Percentiles rank a stretch among this genome's conserved stretches.
These are phyloP conservation scores for Knufia petricola DNA, from an alignment of 2,329 filamentous ascomycete species.

Conservation along the genomic window DNA sequence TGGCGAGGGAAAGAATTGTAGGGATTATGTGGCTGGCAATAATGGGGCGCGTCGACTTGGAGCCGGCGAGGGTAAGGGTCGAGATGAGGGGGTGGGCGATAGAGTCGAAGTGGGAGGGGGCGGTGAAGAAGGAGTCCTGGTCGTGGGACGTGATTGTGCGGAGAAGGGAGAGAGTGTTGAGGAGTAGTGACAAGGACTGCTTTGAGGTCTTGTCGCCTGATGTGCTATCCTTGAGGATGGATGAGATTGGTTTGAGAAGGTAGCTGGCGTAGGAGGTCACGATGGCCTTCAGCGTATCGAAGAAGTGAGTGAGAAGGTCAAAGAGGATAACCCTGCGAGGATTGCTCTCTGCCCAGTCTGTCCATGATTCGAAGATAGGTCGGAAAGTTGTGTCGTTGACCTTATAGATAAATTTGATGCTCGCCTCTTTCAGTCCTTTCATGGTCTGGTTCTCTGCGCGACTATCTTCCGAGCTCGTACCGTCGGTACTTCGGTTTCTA, in stretches of 20 bases:
- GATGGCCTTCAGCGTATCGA: constrained; percentile 50
- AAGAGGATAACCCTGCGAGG: constrained; percentile 51
- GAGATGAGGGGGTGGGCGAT: constrained; percentile 60
- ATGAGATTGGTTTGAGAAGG: constrained; percentile 63
- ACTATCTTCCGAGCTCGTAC: constrained; percentile 42
- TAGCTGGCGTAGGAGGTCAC: constrained; percentile 88
- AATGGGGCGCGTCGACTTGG: constrained; percentile 37
- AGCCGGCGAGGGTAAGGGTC: constrained; percentile 48
- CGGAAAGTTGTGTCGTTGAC: constrained; percentile 90
- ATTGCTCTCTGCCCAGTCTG: constrained; percentile 62
- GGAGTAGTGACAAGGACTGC: constrained; percentile 9
- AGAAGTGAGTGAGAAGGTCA: constrained; percentile 16
- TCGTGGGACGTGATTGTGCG: constrained; percentile 17
- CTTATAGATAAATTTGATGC: constrained; percentile 89
- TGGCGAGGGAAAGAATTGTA: constrained; percentile 33
- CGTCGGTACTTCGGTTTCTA: constrained; percentile 24
- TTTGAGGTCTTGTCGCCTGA: constrained; percentile 39
- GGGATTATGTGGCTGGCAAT: constrained; percentile 47
- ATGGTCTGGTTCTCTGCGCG: constrained; percentile 46
- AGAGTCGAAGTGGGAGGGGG: constrained; percentile 70
- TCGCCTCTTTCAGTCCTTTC: constrained; percentile 52
- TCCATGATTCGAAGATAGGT: constrained; percentile 76
- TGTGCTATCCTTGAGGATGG: constrained; percentile 41
- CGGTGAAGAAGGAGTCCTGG: constrained; percentile 24
- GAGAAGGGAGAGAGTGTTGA: constrained; percentile 15